A percentile compares a stretch with the other conserved stretches of the same genome.
Evolutionary conservation across 768 basidiomycete species (phyloP).

Genomic region (Paxillus rubicundulus): DNA sequence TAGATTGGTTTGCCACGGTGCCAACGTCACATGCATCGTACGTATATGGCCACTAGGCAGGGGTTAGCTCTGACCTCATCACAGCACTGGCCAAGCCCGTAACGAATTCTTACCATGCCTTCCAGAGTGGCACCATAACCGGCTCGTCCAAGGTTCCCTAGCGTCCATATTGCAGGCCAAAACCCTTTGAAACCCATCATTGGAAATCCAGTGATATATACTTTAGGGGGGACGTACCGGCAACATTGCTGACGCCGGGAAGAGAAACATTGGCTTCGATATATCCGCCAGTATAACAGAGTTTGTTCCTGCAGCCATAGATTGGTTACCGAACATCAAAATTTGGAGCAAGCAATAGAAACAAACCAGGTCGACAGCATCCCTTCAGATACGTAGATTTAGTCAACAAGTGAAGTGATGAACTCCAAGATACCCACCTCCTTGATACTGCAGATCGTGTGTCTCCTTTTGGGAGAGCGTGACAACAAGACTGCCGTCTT

Average conservation of each 20-base stretch:
- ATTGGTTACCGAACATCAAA: constrained; percentile 6
- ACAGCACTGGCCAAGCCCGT: neutral
- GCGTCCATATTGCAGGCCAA: constrained; percentile 58
- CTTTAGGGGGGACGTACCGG: constrained; percentile 33
- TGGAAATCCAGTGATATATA: neutral
- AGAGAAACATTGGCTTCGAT: constrained; percentile 63
- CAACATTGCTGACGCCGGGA: constrained; percentile 64
- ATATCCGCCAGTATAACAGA: constrained; percentile 85
- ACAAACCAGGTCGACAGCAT: constrained; percentile 45
- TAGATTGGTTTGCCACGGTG: constrained; percentile 76
- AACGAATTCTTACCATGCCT: constrained; percentile 38
- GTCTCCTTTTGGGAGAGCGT: constrained; percentile 46
- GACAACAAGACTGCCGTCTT: constrained; percentile 49
- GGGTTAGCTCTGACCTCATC: neutral
- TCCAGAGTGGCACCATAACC: constrained; percentile 67
- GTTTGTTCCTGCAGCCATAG: constrained; percentile 64
- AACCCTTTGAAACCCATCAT: constrained; percentile 31
- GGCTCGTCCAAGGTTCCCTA: constrained; percentile 60
- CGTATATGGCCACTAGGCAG: constrained; percentile 58
- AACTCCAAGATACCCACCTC: constrained; percentile 25
- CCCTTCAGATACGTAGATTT: constrained; percentile 41
- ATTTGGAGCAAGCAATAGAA: neutral
- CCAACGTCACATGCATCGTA: constrained; percentile 82
- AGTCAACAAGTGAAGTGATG: constrained; percentile 13
- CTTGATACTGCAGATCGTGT: constrained; percentile 46